These are phyloP conservation scores for Trichoderma simmonsii DNA, from an alignment of 2,329 filamentous ascomycete species.

Conservation along the genomic window DNA sequence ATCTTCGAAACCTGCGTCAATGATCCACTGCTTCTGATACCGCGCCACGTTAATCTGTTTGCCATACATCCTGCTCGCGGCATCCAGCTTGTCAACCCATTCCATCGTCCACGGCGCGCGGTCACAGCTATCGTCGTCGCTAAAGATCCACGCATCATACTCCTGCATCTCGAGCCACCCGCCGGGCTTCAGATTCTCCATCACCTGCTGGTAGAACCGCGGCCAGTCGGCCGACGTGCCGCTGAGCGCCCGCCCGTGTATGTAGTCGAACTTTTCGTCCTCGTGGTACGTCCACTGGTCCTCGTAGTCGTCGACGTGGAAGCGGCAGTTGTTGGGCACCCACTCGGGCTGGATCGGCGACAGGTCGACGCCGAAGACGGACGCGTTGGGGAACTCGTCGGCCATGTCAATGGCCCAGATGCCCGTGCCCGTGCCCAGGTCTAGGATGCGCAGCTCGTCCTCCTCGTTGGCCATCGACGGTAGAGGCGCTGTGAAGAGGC, in stretches of 20 bases:
- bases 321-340: slow-evolving; percentile 60
- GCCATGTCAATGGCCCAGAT: slow-evolving; percentile 60
- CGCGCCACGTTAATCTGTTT: slow-evolving; percentile 39
- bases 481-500: slow-evolving; percentile 46
- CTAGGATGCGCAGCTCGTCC: slow-evolving; percentile 43
- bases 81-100: slow-evolving; percentile 38
- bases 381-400: slow-evolving; percentile 39
- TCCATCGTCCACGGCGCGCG: slow-evolving; percentile 39
- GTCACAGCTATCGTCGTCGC: slow-evolving; percentile 38
- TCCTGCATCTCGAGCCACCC: slow-evolving; percentile 41
- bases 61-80: slow-evolving; percentile 35
- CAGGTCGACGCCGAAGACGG: slow-evolving; percentile 50
- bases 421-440: slow-evolving; percentile 60
- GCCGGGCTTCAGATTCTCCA: slow-evolving; percentile 33
- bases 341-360: slow-evolving; percentile 57
- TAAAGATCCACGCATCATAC: slow-evolving; percentile 38
- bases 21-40: slow-evolving; percentile 38
- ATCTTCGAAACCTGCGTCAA: slow-evolving; percentile 38
- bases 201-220: slow-evolving; percentile 31
- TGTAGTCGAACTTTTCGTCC: slow-evolving; percentile 39
- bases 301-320: slow-evolving; percentile 64
- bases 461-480: slow-evolving; percentile 15
- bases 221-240: slow-evolving; percentile 34
- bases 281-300: slow-evolving; percentile 41
- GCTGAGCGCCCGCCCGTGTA: slow-evolving; percentile 34